Conservation (phyloP, 1,284 basidiomycete genomes). For the Melanopsichium pennsylvanicum region DNA sequence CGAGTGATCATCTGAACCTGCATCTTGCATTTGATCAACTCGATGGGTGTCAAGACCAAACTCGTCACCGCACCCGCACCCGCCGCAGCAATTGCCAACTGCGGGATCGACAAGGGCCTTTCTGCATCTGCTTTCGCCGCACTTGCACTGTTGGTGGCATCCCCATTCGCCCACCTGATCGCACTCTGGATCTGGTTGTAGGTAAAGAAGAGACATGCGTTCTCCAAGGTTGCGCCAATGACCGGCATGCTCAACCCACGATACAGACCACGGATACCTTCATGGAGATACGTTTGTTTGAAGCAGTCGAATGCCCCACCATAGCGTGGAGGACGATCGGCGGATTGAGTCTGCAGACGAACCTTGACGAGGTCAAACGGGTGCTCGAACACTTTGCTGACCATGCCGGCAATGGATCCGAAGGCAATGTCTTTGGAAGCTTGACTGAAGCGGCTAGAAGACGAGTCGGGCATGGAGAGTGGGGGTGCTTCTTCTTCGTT, state of each 20-base stretch:
- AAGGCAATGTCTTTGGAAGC: constrained; percentile 62
- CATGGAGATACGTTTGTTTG: constrained; percentile 51
- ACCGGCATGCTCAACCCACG: constrained; percentile 83
- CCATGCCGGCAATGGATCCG: constrained; percentile 63
- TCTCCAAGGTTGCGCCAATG: constrained; percentile 88
- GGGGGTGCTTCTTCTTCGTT: constrained; percentile 32
- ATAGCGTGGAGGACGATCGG: constrained; percentile 49
- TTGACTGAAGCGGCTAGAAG: constrained; percentile 47
- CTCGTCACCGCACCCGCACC: constrained; percentile 83
- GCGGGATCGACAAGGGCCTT: constrained; percentile 68
- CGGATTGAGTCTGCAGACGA: constrained; percentile 61
- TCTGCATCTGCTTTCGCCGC: constrained; percentile 65
- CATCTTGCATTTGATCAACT: constrained; percentile 93
- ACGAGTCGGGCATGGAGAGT: not conserved
- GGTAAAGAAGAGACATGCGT: constrained; percentile 84
- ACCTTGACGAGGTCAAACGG: constrained; percentile 65
- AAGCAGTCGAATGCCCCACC: constrained; percentile 60
- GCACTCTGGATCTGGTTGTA: constrained; percentile 83
- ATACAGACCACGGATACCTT: constrained; percentile 61
- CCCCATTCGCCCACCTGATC: constrained; percentile 67
- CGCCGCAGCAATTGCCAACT: constrained; percentile 78
- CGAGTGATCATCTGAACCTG: constrained; percentile 84
- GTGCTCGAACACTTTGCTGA: constrained; percentile 63
- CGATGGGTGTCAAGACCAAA: constrained; percentile 87
- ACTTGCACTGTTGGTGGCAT: constrained; percentile 25